Evolutionary conservation across 441 rosid species (phyloP), one percentile per base, ranked within the genome.

Genomic region (Eruca vesicaria): DNA sequence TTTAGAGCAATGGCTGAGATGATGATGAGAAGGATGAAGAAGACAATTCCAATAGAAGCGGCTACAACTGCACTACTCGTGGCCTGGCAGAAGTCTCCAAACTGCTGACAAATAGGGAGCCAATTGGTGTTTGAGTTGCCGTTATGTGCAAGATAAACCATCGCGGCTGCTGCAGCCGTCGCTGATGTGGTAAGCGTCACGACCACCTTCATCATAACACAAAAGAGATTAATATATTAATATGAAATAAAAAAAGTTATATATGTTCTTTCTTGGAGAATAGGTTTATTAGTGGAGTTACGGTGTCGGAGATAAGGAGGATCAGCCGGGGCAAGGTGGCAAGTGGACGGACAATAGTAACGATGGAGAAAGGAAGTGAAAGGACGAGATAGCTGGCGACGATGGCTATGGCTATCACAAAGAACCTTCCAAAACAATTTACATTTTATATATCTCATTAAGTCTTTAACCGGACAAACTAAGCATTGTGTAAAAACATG

Each of bases 271-370:
- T 18, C 23, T 8, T 50, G 21, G 56, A 50, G 16, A 20, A 19
- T 18, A 31, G 23, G 2, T 50, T 41, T 63, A 2, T 11, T 94
- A 95, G 29, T 84, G 72, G 68, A n/a, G n/a, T n/a, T n/a, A n/a
- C n/a, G n/a, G n/a, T n/a, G n/a, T n/a, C n/a, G n/a, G n/a, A n/a
- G n/a, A 89, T 71, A 73, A 94, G 79, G 16, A 94, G 88, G 53
- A 89, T 80, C 21, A 90, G 43, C 64, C 90, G 87, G 0, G 90
- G 90, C 7, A 84, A 87, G 3, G 66, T 72, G 0, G 89, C 86
- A 0, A 76, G 82, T 16, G 97, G 92, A 41, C 94, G 96, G 68
- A 89, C 71, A 19, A 94, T 94, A 63, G 84, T 94, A 89, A n/a
- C n/a, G n/a, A n/a, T n/a, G n/a, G n/a, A n/a, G n/a, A n/a, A n/a